Evolutionary conservation across 768 basidiomycete genomes (phyloP).

Genomic region (Russula compacta): DNA sequence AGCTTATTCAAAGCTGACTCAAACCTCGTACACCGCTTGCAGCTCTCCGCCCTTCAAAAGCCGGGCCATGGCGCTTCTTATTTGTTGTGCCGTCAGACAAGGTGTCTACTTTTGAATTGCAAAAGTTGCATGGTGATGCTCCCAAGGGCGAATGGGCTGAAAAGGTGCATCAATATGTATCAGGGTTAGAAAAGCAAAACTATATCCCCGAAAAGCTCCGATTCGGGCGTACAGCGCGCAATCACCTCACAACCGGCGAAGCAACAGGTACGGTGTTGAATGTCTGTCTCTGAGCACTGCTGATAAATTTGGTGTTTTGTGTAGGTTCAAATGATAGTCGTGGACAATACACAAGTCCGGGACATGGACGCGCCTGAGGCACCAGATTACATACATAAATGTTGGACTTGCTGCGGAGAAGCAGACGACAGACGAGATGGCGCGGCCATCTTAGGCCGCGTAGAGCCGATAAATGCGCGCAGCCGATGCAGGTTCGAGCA

Average conservation of each 20-base stretch:
- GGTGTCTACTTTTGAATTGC: neutral
- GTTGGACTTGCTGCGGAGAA: no score
- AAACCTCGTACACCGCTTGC: neutral
- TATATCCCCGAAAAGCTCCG: neutral
- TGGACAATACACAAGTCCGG: no score
- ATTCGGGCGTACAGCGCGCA: no score
- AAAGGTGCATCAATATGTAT: neutral
- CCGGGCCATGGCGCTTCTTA: neutral
- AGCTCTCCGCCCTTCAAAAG: neutral
- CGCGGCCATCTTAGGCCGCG: no score
- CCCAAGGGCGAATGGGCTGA: neutral
- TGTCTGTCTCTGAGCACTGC: neutral
- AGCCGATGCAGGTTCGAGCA: no score
- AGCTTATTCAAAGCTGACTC: neutral
- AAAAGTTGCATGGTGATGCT: neutral
- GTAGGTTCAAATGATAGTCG: no score
- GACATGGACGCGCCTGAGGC: no score
- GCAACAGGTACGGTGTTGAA: neutral
- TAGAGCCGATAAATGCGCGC: no score
- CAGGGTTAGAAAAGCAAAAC: neutral
- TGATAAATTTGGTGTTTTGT: no score
- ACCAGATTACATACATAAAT: no score
- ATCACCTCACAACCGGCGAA: neutral
- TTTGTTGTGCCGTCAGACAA: neutral
- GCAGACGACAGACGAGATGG: no score